A percentile compares a stretch with the other conserved stretches of the same genome.
Evolutionary conservation across 192 early-diverging fungal species (phyloP).

Genomic region (Gaertneriomyces semiglobifer): DNA sequence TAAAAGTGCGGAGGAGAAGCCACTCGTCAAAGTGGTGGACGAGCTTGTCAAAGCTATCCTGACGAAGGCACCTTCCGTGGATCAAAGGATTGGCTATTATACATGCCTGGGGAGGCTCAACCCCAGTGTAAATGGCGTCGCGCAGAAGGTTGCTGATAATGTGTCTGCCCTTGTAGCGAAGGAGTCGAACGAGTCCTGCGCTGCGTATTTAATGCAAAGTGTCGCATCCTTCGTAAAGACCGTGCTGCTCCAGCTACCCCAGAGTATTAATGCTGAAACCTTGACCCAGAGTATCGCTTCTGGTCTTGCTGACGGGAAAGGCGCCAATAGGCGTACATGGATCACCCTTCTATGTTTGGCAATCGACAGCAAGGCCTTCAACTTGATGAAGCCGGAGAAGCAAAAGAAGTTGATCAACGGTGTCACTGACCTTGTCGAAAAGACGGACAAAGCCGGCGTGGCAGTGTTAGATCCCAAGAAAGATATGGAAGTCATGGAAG

Average conservation of each 20-base stretch:
- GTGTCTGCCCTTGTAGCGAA: conserved; percentile 67
- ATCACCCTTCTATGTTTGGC: no score
- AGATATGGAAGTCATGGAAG: conserved; percentile 43
- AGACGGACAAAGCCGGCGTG: conserved; percentile 40
- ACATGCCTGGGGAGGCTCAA: not conserved
- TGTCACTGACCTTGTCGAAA: conserved; percentile 46
- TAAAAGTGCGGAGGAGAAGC: conserved; percentile 43
- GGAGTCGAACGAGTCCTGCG: conserved; percentile 73
- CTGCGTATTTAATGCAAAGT: conserved; percentile 52
- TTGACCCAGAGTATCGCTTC: conserved; percentile 45
- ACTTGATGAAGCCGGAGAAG: not conserved
- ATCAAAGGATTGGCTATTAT: conserved; percentile 68
- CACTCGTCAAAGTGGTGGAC: conserved; percentile 57
- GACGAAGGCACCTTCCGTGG: conserved; percentile 48
- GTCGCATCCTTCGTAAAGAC: no score
- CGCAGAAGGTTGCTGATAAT: conserved; percentile 56
- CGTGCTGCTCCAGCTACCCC: no score
- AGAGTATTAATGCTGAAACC: no score
- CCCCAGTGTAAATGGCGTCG: conserved; percentile 1
- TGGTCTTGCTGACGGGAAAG: conserved; percentile 60
- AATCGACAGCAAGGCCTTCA: not conserved
- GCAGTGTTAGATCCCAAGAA: conserved; percentile 51
- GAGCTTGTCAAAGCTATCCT: conserved; percentile 54
- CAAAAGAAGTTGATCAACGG: conserved; percentile 48
- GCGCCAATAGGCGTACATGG: conserved; percentile 55